Conservation (phyloP, 805 yeast species). For the Lipomyces mesembrius region DNA sequence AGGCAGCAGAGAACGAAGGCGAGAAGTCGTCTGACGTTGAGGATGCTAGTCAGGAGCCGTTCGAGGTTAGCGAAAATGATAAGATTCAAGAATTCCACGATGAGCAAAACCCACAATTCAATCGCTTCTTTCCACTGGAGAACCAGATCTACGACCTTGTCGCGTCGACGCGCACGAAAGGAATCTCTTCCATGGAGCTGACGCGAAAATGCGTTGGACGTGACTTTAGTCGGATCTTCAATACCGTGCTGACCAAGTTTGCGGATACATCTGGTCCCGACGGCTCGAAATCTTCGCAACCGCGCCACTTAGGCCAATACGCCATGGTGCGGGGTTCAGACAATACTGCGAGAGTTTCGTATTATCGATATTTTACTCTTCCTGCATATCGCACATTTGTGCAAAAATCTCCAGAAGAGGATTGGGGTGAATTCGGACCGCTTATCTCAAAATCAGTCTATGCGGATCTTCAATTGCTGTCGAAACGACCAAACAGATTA, state of each 20-base stretch:
- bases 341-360: constrained; percentile 73
- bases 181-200: constrained; percentile 65
- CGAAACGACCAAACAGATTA: constrained; percentile 1
- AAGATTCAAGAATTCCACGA: constrained; percentile 20
- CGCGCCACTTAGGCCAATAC: constrained; percentile 44
- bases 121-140: constrained; percentile 64
- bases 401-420: constrained; percentile 39
- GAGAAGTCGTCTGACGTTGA: constrained; percentile 35
- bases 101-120: constrained; percentile 44
- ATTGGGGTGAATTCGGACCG: constrained; percentile 43
- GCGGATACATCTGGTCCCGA: constrained; percentile 48
- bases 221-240: constrained; percentile 56
- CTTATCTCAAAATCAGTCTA: constrained; percentile 13
- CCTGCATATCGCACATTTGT: constrained; percentile 48
- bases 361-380: constrained; percentile 65
- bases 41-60: constrained; percentile 36
- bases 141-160: constrained; percentile 64
- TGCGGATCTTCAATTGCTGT: background rate
- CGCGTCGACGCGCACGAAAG: constrained; percentile 50
- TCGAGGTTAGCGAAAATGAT: constrained; percentile 27
- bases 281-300: constrained; percentile 40
- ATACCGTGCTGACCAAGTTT: constrained; percentile 57
- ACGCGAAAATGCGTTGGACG: constrained; percentile 58
- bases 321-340: constrained; percentile 67
- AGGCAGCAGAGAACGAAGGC: constrained; percentile 48